Evolutionary conservation across 371 early-diverging fungal genomes (phyloP), one percentile per base, ranked within the genome.

Genomic region (Mucor saturninus): DNA sequence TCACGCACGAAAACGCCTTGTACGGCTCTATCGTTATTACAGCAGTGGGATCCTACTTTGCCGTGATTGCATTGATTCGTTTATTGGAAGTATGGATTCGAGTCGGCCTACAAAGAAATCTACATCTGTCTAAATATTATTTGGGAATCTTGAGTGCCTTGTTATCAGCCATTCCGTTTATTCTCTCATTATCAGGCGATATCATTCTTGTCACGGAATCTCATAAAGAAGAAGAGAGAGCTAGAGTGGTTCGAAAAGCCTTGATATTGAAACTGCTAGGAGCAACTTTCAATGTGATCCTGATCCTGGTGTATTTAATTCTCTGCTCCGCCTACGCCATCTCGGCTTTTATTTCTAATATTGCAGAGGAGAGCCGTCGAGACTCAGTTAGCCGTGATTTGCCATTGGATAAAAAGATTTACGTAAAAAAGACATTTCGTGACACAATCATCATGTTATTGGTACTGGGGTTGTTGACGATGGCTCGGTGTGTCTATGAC

Each of bases 61-160:
- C 59, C 10, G 42, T 50, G 15, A 38, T 64, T 11, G 64, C 45
- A 2, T 45, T 46, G 15, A 52, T 58, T 46, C 53, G 39, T 37
- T 15, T 61, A 37, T 28, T 61, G 14, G 62, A 61, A 30, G 15
- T 46, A 28, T 61, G 62, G 62, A 26, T 61, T 14, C 31, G 62
- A 45, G n/a, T 26, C 14, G 62, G 62, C 1, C 38, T 40, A 26
- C 31, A 46, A 11, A 53, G 45, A 48, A 38, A 54, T 38, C 38
- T 30, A 2, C 48, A 61, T 11, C 48, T 61, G 28, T 26, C 62
- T 2, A 45, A 28, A 4, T 37, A 45, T 8, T 54, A 46, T 26
- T 6, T 61, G 7, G 53, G 46, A 26, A 11, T 59, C 5, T 37
- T 59, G n/a, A 8, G 29, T 29, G 37, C 43, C 30, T 15, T 53